phyloP scores from a whole-genome alignment of 2,329 filamentous ascomycete genomes.

The Calonectria multiphialidica region DNA sequence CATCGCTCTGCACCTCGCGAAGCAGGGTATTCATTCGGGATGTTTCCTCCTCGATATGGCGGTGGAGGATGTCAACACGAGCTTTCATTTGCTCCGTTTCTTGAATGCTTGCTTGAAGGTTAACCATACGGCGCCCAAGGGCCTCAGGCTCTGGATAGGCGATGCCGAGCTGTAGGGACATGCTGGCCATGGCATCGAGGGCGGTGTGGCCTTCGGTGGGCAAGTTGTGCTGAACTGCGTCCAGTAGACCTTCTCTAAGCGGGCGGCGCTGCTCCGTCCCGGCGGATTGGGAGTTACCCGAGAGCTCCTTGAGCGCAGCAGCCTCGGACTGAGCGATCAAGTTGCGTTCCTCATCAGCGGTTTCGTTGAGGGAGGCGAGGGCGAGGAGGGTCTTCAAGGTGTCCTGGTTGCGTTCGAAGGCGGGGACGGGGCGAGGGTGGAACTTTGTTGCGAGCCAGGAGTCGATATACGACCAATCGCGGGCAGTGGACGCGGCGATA shows the following conservation, averaged over 20 bases:
- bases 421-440: slow-evolving; percentile 70
- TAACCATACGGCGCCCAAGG: slow-evolving; percentile 65
- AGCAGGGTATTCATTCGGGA: slow-evolving; percentile 54
- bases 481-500: slow-evolving; percentile 83
- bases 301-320: slow-evolving; percentile 67
- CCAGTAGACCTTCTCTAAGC: slow-evolving; percentile 58
- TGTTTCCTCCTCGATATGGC: slow-evolving; percentile 66
- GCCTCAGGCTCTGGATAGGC: slow-evolving; percentile 60
- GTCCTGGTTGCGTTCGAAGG: slow-evolving; percentile 88
- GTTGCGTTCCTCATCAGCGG: slow-evolving; percentile 77
- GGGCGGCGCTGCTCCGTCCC: slow-evolving; percentile 26
- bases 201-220: slow-evolving; percentile 65
- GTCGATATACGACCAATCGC: slow-evolving; percentile 93
- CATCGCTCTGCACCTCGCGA: slow-evolving; percentile 55
- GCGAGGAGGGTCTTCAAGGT: slow-evolving; percentile 82
- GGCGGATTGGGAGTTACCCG: slow-evolving; percentile 34
- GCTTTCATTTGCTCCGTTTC: slow-evolving; percentile 67
- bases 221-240: slow-evolving; percentile 66
- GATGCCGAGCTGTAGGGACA: slow-evolving; percentile 63
- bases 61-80: slow-evolving; percentile 68
- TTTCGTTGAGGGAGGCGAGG: slow-evolving; percentile 81
- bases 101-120: slow-evolving; percentile 66
- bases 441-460: slow-evolving; percentile 83
- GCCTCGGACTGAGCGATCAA: slow-evolving; percentile 70
- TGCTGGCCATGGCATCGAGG: slow-evolving; percentile 68